Percentiles rank a stretch among this genome's conserved stretches.
Conservation (phyloP, 352 stramenopile species). For the Phytophthora europaea region DNA sequence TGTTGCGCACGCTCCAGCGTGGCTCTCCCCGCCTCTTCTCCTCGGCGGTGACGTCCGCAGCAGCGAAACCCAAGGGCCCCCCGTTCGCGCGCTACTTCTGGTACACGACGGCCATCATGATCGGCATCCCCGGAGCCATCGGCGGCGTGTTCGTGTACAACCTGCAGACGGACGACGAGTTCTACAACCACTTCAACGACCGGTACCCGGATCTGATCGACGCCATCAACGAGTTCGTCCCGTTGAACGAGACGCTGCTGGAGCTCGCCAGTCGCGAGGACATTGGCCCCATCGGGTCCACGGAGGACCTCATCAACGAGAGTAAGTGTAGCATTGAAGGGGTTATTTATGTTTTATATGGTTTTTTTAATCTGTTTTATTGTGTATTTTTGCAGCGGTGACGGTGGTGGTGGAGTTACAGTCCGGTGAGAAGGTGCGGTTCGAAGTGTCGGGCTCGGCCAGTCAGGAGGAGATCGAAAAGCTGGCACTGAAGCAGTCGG, state of each 20-base stretch:
- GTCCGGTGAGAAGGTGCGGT: slow-evolving; percentile 60
- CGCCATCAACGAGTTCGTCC: slow-evolving; percentile 71
- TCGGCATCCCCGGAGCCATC: slow-evolving; percentile 74
- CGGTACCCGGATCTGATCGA: slow-evolving; percentile 84
- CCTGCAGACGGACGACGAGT: slow-evolving; percentile 82
- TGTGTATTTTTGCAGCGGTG: slow-evolving; percentile 47
- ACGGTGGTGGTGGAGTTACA: slow-evolving; percentile 67
- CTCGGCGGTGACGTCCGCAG: background rate
- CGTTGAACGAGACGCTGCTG: slow-evolving; percentile 57
- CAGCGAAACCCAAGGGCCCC: slow-evolving; percentile 30
- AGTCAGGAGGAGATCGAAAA: slow-evolving; percentile 76
- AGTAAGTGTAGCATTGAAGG: slow-evolving; percentile 44
- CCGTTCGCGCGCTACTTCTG: slow-evolving; percentile 81
- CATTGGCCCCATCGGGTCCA: slow-evolving; percentile 67
- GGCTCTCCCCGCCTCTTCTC: slow-evolving; percentile 22
- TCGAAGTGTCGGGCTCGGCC: slow-evolving; percentile 65
- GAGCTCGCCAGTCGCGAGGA: slow-evolving; percentile 70
- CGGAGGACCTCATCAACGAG: slow-evolving; percentile 69
- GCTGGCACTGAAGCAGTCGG: slow-evolving; percentile 60
- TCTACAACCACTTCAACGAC: slow-evolving; percentile 87
- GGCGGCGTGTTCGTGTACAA: slow-evolving; percentile 87
- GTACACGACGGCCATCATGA: slow-evolving; percentile 82
- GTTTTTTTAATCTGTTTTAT: slow-evolving; percentile 8
- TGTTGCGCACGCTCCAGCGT: slow-evolving; percentile 29
- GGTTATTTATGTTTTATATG: background rate